A percentile compares a stretch with the other conserved stretches of the same genome.
phyloP scores from a whole-genome alignment of 306 rosid species.

The Rosa chinensis region DNA sequence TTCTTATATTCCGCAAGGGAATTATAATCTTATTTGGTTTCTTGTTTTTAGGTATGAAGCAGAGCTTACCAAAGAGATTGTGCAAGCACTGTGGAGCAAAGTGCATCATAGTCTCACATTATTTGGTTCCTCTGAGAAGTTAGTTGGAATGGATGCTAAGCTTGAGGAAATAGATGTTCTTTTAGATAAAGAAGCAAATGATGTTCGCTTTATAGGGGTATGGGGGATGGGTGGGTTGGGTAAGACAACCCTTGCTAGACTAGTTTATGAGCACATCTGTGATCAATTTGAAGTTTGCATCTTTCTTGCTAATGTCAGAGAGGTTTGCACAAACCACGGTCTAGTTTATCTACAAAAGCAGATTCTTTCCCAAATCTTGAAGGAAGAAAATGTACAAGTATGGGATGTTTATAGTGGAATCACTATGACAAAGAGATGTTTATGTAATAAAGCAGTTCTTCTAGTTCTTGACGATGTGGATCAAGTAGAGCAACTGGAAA shows the following conservation, averaged over 20 bases:
- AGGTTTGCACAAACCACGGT: background rate
- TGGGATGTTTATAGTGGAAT: background rate
- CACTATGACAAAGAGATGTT: background rate
- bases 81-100: too few relatives aligned
- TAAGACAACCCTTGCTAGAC: too few relatives aligned
- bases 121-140: too few relatives aligned
- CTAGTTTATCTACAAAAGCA: background rate
- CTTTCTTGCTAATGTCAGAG: constrained; percentile 1
- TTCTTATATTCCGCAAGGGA: too few relatives aligned
- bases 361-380: background rate
- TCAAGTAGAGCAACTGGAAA: background rate
- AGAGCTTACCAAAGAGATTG: background rate
- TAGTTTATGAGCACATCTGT: too few relatives aligned
- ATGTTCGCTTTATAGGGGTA: too few relatives aligned
- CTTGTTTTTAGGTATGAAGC: background rate
- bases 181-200: too few relatives aligned
- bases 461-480: constrained; percentile 14
- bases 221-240: too few relatives aligned
- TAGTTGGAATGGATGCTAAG: too few relatives aligned
- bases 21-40: too few relatives aligned
- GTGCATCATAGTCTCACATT: too few relatives aligned
- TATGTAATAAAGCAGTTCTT: background rate
- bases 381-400: background rate
- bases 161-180: too few relatives aligned
- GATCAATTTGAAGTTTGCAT: background rate